Evolutionary conservation across 768 basidiomycete genomes (phyloP).

Genomic region (Suillus paluster): DNA sequence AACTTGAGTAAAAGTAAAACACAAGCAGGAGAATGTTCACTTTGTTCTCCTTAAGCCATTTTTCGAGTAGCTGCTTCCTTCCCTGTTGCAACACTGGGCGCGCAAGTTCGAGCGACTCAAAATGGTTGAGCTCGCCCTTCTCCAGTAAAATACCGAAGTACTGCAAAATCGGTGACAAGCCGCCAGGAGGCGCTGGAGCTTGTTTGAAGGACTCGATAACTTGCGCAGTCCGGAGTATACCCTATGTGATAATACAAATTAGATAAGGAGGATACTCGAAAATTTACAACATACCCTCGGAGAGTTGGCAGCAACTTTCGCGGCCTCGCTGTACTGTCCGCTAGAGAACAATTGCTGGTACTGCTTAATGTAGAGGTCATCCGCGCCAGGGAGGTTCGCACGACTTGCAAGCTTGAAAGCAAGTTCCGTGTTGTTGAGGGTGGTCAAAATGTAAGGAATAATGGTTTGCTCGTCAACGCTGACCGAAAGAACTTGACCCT

Average conservation of each 20-base stretch:
- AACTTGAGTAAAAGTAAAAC: constrained; percentile 5
- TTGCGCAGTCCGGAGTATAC: constrained; percentile 91
- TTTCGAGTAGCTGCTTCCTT: constrained; percentile 95
- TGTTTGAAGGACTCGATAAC: constrained; percentile 98
- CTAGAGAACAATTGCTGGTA: constrained; percentile 89
- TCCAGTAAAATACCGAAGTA: constrained; percentile 99
- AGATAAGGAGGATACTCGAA: constrained; percentile 1
- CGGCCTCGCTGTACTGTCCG: constrained; percentile 91
- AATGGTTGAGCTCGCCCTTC: constrained; percentile 97
- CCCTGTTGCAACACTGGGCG: constrained; percentile 95
- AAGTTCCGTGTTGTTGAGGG: constrained; percentile 95
- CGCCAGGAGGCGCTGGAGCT: constrained; percentile 88
- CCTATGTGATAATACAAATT: constrained; percentile 47
- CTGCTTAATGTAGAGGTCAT: constrained; percentile 94
- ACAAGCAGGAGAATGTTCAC: constrained; percentile 39
- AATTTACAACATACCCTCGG: constrained; percentile 63
- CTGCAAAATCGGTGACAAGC: constrained; percentile 93
- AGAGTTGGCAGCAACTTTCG: constrained; percentile 97
- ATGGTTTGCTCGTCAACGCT: constrained; percentile 96
- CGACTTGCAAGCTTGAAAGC: constrained; percentile 98
- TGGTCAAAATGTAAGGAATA: constrained; percentile 91
- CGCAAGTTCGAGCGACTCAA: constrained; percentile 94
- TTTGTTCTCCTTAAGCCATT: constrained; percentile 99
- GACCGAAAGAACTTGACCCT: constrained; percentile 97
- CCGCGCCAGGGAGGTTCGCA: constrained; percentile 95